Percentiles rank a stretch among this genome's conserved stretches.
Conservation (phyloP, 768 basidiomycete species). For the Suillus fuscotomentosus region DNA sequence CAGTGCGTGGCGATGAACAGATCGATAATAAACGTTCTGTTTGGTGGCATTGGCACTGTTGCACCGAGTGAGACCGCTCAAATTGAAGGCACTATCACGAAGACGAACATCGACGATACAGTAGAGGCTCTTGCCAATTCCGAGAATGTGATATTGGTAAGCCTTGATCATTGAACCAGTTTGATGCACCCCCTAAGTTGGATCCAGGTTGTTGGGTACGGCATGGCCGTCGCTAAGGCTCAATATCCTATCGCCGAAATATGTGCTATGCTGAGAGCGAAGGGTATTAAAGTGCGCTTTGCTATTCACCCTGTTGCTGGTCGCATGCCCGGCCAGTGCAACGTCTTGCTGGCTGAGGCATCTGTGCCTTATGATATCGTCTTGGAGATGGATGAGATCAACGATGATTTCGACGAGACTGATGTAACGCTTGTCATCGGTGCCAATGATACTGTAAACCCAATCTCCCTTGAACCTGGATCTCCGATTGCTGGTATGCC, state of each 20-base stretch:
- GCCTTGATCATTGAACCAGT: slow-evolving; percentile 3
- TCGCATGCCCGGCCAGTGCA: slow-evolving; percentile 92
- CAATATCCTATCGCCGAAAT: slow-evolving; percentile 81
- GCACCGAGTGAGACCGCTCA: slow-evolving; percentile 58
- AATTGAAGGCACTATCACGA: slow-evolving; percentile 81
- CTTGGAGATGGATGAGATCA: slow-evolving; percentile 93
- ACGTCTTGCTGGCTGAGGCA: slow-evolving; percentile 88
- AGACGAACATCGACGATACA: slow-evolving; percentile 78
- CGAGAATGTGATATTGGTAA: slow-evolving; percentile 79
- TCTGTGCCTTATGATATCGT: slow-evolving; percentile 91
- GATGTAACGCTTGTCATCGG: slow-evolving; percentile 91
- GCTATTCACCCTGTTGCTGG: slow-evolving; percentile 91
- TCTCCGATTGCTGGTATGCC: slow-evolving; percentile 93
- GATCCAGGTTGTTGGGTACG: slow-evolving; percentile 75
- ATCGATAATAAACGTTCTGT: slow-evolving; percentile 80
- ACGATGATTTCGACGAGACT: slow-evolving; percentile 86
- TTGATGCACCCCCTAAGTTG: slow-evolving; percentile 7
- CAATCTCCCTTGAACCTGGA: slow-evolving; percentile 83
- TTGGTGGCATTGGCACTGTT: slow-evolving; percentile 75
- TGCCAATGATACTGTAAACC: slow-evolving; percentile 91
- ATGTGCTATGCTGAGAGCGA: slow-evolving; percentile 65
- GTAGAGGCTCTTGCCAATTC: slow-evolving; percentile 76
- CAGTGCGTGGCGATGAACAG: slow-evolving; percentile 94
- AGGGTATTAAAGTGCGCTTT: slow-evolving; percentile 79
- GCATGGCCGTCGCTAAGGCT: slow-evolving; percentile 91